Evolutionary conservation across 176 grass and related monocot genomes (phyloP).

Genomic region (Puya raimondii): DNA sequence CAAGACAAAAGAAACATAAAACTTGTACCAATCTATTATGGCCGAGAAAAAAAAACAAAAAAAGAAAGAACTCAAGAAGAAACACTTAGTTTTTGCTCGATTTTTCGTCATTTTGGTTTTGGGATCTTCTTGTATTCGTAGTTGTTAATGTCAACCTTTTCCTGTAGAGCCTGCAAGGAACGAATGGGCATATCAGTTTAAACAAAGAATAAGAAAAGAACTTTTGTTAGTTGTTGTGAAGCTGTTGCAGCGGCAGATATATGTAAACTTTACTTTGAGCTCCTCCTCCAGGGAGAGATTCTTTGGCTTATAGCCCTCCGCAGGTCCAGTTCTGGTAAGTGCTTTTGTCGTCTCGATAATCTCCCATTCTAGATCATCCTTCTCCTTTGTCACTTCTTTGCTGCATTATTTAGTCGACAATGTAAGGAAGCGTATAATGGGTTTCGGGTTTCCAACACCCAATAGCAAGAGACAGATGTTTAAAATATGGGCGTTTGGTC

Average conservation of each 20-base stretch:
- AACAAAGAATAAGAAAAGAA: background rate
- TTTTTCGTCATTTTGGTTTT: conserved; percentile 51
- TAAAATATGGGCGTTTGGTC: too few relatives aligned
- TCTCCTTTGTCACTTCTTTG: conserved; percentile 92
- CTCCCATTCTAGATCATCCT: conserved; percentile 92
- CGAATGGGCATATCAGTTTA: background rate
- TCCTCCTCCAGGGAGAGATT: conserved; percentile 85
- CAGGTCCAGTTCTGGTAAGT: conserved; percentile 53
- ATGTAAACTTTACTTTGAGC: conserved; percentile 41
- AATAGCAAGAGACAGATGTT: too few relatives aligned
- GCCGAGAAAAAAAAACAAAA: too few relatives aligned
- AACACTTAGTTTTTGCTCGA: conserved; percentile 1
- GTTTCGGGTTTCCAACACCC: too few relatives aligned
- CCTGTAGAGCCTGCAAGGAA: conserved; percentile 55
- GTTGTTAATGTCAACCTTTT: conserved; percentile 82
- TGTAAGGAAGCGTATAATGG: background rate
- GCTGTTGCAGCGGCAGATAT: background rate
- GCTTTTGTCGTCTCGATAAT: conserved; percentile 79
- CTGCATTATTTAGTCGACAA: conserved; percentile 20
- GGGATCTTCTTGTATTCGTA: conserved; percentile 77
- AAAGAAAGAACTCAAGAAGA: too few relatives aligned
- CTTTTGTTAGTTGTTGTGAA: background rate
- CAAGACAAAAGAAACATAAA: too few relatives aligned
- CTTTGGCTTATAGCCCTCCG: conserved; percentile 71
- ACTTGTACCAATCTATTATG: too few relatives aligned